These are phyloP conservation scores for Xylariaceae sp. DNA, from an alignment of 2,329 filamentous ascomycete genomes.

Conservation along the genomic window DNA sequence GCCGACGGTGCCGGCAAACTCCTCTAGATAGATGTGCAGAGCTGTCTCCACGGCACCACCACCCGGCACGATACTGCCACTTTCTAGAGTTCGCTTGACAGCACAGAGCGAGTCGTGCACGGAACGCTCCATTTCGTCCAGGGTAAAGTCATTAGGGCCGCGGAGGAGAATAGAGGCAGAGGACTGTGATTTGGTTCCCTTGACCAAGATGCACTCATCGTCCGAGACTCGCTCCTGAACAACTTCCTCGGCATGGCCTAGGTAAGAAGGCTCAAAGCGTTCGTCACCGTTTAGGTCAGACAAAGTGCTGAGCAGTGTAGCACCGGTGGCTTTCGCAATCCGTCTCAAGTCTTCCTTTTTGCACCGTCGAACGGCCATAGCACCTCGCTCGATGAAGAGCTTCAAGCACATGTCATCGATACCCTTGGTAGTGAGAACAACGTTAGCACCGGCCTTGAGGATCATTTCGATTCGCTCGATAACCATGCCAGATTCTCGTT, in stretches of 20 bases:
- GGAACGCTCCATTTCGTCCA: conserved; percentile 99
- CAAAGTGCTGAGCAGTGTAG: conserved; percentile 84
- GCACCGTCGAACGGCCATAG: conserved; percentile 91
- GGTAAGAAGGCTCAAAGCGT: conserved; percentile 83
- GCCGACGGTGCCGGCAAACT: conserved; percentile 94
- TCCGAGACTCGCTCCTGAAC: conserved; percentile 98
- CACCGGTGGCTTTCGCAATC: conserved; percentile 93
- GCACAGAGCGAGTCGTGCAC: conserved; percentile 95
- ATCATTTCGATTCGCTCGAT: conserved; percentile 96
- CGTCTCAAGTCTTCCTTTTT: conserved; percentile 97
- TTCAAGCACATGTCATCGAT: conserved; percentile 96
- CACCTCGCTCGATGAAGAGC: conserved; percentile 87
- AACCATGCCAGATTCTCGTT: conserved; percentile 87
- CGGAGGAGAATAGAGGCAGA: conserved; percentile 95
- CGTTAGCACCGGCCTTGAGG: conserved; percentile 92
- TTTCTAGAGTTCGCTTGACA: conserved; percentile 95
- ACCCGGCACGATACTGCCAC: conserved; percentile 91
- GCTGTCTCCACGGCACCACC: conserved; percentile 98
- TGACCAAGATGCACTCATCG: conserved; percentile 95
- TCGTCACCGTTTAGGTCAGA: conserved; percentile 98
- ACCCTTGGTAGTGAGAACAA: conserved; percentile 94
- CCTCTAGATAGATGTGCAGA: conserved; percentile 96
- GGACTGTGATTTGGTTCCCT: conserved; percentile 89
- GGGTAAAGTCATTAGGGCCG: conserved; percentile 89
- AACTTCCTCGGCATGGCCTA: conserved; percentile 91